A percentile compares a stretch with the other conserved stretches of the same genome.
These are phyloP conservation scores for Musa acuminata DNA, from an alignment of 176 grass and related monocot species.

Conservation along the genomic window DNA sequence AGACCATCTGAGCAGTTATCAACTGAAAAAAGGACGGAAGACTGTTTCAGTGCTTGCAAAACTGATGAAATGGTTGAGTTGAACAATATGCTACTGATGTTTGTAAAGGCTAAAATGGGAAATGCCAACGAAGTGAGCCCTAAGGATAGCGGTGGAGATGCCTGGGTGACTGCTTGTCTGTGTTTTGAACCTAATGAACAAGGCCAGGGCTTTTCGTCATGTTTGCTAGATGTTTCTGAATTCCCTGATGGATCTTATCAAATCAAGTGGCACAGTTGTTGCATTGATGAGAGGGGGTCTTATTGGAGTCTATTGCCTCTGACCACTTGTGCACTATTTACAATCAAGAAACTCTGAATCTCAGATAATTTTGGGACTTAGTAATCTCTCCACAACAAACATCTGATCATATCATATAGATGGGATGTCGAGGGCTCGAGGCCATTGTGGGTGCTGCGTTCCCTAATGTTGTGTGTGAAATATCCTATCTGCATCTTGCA, in stretches of 20 bases:
- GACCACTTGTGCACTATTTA: constrained; percentile 40
- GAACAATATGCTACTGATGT: constrained; percentile 34
- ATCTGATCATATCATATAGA: not conserved
- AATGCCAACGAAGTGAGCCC: constrained; percentile 7
- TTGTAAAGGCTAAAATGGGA: constrained; percentile 26
- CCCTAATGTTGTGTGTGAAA: not conserved
- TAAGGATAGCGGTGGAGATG: constrained; percentile 5
- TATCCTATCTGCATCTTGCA: no score
- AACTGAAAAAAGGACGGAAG: constrained; percentile 18
- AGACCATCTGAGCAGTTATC: constrained; percentile 23
- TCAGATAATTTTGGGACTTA: not conserved
- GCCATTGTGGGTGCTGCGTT: not conserved
- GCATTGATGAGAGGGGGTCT: constrained; percentile 30
- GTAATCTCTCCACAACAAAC: not conserved
- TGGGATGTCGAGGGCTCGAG: not conserved
- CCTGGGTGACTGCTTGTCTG: constrained; percentile 28
- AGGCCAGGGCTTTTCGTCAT: constrained; percentile 49
- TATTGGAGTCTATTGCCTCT: constrained; percentile 60
- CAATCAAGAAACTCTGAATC: constrained; percentile 28
- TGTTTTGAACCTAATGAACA: constrained; percentile 35
- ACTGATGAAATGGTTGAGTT: constrained; percentile 38
- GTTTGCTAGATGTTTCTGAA: constrained; percentile 52
- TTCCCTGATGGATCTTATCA: constrained; percentile 51
- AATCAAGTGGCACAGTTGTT: constrained; percentile 65
- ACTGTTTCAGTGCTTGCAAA: constrained; percentile 25